Evolutionary conservation across 306 rosid species (phyloP).

Genomic region (Medicago lupulina): DNA sequence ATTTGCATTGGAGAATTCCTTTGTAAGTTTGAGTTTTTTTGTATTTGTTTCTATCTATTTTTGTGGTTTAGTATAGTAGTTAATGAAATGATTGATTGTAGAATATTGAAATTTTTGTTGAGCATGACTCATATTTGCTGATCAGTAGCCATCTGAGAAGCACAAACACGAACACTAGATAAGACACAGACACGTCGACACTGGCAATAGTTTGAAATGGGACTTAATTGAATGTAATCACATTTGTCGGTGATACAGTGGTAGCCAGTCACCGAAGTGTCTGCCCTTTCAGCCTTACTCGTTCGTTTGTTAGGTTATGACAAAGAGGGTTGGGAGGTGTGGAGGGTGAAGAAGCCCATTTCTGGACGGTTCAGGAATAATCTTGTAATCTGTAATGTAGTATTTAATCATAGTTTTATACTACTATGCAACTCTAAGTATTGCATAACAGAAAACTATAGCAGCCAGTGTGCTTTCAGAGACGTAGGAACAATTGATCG

Average conservation of each 20-base stretch:
- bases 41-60: not conserved
- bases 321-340: not conserved
- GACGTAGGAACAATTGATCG: not conserved
- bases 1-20: constrained; percentile 74
- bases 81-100: not conserved
- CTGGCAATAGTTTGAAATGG: too few relatives aligned
- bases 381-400: not conserved
- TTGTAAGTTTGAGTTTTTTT: constrained; percentile 55
- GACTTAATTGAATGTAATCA: too few relatives aligned
- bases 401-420: not conserved
- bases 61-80: not conserved
- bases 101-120: not conserved
- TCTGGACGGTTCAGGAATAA: not conserved
- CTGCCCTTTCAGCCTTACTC: not conserved
- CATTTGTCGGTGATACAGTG: too few relatives aligned
- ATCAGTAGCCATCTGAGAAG: not conserved
- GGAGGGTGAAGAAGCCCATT: not conserved
- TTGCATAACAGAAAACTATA: not conserved
- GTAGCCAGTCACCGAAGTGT: too few relatives aligned
- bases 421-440: not conserved
- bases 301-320: not conserved
- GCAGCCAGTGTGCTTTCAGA: not conserved
- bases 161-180: too few relatives aligned
- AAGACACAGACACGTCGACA: too few relatives aligned
- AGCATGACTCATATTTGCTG: not conserved